Conservation (phyloP, 306 rosid species). For the Dryas alaskensis region DNA sequence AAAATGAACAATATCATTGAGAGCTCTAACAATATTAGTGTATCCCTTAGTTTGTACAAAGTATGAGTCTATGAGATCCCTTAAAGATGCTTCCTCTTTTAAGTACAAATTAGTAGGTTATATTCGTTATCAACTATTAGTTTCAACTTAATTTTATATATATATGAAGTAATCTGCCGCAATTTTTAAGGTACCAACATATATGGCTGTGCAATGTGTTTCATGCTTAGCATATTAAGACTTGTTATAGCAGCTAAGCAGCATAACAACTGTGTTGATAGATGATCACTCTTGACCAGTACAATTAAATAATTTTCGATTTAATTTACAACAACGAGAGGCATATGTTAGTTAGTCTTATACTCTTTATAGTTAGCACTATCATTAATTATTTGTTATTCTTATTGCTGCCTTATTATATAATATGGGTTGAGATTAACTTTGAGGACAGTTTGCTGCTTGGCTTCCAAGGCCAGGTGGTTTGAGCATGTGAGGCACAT, state of each 20-base stretch:
- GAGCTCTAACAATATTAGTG: too few relatives aligned
- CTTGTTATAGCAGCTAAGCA: not conserved
- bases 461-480: slow-evolving; percentile 9
- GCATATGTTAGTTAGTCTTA: not conserved
- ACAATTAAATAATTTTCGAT: not conserved
- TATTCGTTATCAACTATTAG: not conserved
- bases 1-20: too few relatives aligned
- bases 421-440: not conserved
- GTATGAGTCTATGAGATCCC: too few relatives aligned
- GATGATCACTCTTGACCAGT: not conserved
- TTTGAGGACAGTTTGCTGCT: slow-evolving; percentile 7
- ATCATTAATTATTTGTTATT: not conserved
- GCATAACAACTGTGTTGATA: slow-evolving; percentile 8
- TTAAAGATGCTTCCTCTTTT: too few relatives aligned
- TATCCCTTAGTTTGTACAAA: too few relatives aligned
- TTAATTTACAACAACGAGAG: not conserved
- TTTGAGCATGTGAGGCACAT: slow-evolving; percentile 34
- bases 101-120: not conserved
- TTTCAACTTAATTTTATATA: too few relatives aligned
- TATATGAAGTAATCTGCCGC: not conserved
- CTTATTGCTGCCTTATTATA: not conserved
- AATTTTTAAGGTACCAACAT: not conserved
- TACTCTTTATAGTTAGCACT: not conserved
- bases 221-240: not conserved
- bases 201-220: not conserved